phyloP scores from a whole-genome alignment of 2,329 filamentous ascomycete species.

The Colletotrichum sublineola region DNA sequence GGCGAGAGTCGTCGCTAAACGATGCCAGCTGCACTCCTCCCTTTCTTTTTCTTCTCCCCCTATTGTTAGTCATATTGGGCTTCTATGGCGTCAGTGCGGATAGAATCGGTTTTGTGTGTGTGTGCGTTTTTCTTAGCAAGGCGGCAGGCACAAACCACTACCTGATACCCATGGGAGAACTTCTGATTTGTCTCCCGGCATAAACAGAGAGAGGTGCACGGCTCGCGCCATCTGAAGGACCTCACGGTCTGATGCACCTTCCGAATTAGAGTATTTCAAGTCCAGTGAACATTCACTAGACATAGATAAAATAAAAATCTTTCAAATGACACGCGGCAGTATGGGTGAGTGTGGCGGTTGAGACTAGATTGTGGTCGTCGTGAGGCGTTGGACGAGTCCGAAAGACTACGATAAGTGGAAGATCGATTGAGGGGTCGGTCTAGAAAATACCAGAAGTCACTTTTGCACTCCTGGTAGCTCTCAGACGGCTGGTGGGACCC shows the following conservation, averaged over 20 bases:
- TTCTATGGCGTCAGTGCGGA: slow-evolving; percentile 28
- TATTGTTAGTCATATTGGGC: slow-evolving; percentile 11
- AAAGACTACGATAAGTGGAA: background rate
- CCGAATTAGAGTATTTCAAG: background rate
- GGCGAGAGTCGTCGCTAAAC: slow-evolving; percentile 33
- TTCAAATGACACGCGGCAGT: background rate
- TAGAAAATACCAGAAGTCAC: slow-evolving; percentile 30
- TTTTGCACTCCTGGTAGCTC: slow-evolving; percentile 8
- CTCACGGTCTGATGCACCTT: background rate
- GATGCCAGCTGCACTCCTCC: slow-evolving; percentile 3
- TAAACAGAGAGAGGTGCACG: slow-evolving; percentile 3
- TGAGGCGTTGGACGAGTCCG: background rate
- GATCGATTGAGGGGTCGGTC: background rate
- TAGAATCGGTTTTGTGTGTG: background rate
- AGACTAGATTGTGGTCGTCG: background rate
- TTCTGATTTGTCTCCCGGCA: background rate
- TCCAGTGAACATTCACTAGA: background rate
- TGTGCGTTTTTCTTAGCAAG: background rate
- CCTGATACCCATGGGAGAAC: slow-evolving; percentile 25
- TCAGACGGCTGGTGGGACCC: slow-evolving; percentile 14
- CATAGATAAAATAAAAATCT: background rate
- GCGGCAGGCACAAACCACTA: background rate
- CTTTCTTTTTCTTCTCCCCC: background rate
- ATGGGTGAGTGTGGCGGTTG: background rate
- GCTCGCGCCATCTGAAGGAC: slow-evolving; percentile 4